Evolutionary conservation across 805 yeast species (phyloP).

Genomic region (Blastobotrys attinorum): DNA sequence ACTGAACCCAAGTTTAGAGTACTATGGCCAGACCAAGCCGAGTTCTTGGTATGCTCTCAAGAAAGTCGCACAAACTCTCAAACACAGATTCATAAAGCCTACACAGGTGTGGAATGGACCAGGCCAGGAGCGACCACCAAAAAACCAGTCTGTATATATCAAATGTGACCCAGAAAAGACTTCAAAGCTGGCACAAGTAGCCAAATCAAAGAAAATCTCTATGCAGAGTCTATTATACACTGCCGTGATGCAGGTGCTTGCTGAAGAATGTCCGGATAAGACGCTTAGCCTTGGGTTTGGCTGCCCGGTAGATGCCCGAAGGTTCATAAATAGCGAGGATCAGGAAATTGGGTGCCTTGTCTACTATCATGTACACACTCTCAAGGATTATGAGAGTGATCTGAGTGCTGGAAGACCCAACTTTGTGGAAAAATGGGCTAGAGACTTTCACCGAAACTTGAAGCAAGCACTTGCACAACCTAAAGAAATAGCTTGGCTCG

Average conservation of each 20-base stretch:
- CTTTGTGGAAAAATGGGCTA: not conserved
- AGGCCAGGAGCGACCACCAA: conserved; percentile 5
- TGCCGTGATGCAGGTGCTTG: conserved; percentile 5
- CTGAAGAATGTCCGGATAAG: not conserved
- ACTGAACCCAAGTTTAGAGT: conserved; percentile 8
- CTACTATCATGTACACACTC: conserved; percentile 2
- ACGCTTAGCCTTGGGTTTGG: not conserved
- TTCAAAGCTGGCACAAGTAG: conserved; percentile 1
- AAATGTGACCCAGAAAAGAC: conserved; percentile 4
- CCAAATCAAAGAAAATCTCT: conserved; percentile 6
- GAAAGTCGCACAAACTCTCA: too few species aligned
- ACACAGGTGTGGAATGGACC: conserved; percentile 14
- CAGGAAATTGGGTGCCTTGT: conserved; percentile 13
- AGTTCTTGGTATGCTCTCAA: too few species aligned
- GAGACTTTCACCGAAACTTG: not conserved
- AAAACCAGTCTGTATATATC: conserved; percentile 6
- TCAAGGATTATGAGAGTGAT: not conserved
- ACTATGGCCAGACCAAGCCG: conserved; percentile 6
- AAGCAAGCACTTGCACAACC: conserved; percentile 1
- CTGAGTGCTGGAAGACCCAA: not conserved
- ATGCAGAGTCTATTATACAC: conserved; percentile 11
- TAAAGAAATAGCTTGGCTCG: not conserved
- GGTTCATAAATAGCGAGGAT: conserved; percentile 3
- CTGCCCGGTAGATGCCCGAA: conserved; percentile 15
- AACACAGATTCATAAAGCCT: too few species aligned